Percentiles rank a stretch among this genome's conserved stretches.
These are phyloP conservation scores for Boletus insuetus DNA, from an alignment of 768 basidiomycete species.

Conservation along the genomic window DNA sequence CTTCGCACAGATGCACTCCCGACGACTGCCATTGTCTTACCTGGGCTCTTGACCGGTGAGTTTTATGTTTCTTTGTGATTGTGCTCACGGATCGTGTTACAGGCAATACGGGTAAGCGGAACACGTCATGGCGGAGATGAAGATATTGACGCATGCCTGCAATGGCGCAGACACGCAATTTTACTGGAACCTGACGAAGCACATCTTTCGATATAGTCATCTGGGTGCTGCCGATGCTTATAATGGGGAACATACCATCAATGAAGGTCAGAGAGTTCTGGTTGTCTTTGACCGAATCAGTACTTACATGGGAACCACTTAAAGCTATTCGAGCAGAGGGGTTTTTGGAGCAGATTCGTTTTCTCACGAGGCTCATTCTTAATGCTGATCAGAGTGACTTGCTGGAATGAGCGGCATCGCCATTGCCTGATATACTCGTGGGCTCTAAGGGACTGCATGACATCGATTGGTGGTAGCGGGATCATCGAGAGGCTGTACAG, in stretches of 20 bases:
- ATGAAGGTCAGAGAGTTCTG: slow-evolving; percentile 21
- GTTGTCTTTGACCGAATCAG: too few species aligned
- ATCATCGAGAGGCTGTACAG: too few species aligned
- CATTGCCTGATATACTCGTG: not conserved
- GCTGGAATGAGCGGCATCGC: slow-evolving; percentile 8
- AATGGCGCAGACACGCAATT: slow-evolving; percentile 38
- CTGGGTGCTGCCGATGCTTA: slow-evolving; percentile 31
- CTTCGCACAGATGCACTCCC: slow-evolving; percentile 24
- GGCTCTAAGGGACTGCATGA: too few species aligned
- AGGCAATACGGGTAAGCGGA: slow-evolving; percentile 25
- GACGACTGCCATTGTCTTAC: slow-evolving; percentile 33
- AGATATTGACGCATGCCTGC: slow-evolving; percentile 12
- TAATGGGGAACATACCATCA: slow-evolving; percentile 30
- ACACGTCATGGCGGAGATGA: slow-evolving; percentile 20
- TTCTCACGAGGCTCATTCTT: slow-evolving; percentile 32
- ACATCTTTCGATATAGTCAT: slow-evolving; percentile 48
- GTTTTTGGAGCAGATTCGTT: slow-evolving; percentile 32
- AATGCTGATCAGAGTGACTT: slow-evolving; percentile 30
- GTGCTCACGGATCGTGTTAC: slow-evolving; percentile 3
- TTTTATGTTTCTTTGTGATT: not conserved
- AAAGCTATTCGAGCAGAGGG: slow-evolving; percentile 29
- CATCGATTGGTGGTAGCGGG: too few species aligned
- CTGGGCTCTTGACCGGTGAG: slow-evolving; percentile 29
- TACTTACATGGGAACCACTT: not conserved
- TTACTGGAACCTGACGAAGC: slow-evolving; percentile 45